These are phyloP conservation scores for Gossypium trilobum DNA, from an alignment of 441 rosid genomes.

Conservation along the genomic window DNA sequence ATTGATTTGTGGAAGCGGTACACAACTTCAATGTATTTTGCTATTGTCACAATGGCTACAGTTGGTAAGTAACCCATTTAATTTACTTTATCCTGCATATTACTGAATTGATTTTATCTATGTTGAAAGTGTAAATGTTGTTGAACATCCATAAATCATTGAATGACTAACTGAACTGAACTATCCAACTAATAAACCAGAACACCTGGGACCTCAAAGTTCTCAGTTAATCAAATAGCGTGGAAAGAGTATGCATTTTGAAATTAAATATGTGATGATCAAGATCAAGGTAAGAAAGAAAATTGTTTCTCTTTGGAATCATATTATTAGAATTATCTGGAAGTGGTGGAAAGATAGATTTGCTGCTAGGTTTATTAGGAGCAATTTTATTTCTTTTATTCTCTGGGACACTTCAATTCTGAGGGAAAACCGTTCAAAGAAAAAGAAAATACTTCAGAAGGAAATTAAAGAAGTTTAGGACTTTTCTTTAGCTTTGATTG, in stretches of 20 bases:
- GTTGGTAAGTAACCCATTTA: conserved; percentile 53
- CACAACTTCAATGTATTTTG: conserved; percentile 75
- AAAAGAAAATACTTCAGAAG: neutral
- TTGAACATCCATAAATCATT: neutral
- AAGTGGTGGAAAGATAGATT: neutral
- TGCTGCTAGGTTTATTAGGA: neutral
- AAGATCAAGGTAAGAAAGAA: neutral
- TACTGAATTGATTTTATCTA: neutral
- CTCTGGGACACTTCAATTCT: neutral
- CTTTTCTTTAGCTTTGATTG: neutral
- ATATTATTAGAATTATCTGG: neutral
- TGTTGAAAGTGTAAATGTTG: neutral
- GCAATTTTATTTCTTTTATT: neutral
- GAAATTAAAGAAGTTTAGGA: neutral
- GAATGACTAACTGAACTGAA: too few relatives aligned
- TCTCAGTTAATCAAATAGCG: too few relatives aligned
- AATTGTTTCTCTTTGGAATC: neutral
- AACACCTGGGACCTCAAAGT: too few relatives aligned
- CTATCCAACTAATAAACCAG: too few relatives aligned
- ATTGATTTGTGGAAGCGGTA: conserved; percentile 87
- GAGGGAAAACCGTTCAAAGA: neutral
- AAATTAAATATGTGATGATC: too few relatives aligned
- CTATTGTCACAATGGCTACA: conserved; percentile 91
- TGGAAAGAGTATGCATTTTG: too few relatives aligned
- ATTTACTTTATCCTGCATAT: neutral